A percentile compares a stretch with the other conserved stretches of the same genome.
Evolutionary conservation across 1,284 basidiomycete species (phyloP).

Genomic region (Trametes sp.): DNA sequence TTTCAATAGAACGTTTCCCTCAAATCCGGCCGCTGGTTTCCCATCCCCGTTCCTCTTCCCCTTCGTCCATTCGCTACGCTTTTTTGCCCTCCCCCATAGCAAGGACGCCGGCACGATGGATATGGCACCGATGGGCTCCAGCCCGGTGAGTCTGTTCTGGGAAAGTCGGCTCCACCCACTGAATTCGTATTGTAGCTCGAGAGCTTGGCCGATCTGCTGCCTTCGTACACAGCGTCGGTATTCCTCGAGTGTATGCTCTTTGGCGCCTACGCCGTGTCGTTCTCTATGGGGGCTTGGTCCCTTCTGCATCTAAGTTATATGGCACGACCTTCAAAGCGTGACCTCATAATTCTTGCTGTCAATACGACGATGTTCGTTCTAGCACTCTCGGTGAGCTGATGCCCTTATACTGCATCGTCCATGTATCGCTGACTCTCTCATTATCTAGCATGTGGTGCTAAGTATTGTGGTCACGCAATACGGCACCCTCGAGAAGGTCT

Average conservation of each 20-base stretch:
- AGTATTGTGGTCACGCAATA: background rate
- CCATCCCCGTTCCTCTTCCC: background rate
- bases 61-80: background rate
- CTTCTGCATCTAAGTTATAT: constrained; percentile 4
- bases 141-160: background rate
- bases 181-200: background rate
- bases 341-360: constrained; percentile 1
- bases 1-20: background rate
- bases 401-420: background rate
- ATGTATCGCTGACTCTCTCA: background rate
- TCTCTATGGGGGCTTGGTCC: constrained; percentile 10
- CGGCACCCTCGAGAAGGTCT: background rate
- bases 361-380: constrained; percentile 9
- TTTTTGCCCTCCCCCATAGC: too few species aligned
- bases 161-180: background rate
- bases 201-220: background rate
- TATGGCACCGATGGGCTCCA: constrained; percentile 1
- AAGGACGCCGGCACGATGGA: background rate
- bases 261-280: constrained; percentile 14
- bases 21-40: too few species aligned
- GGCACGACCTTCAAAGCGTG: background rate
- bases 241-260: constrained; percentile 20
- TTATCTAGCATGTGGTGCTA: background rate
- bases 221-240: constrained; percentile 5
- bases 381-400: background rate